Percentiles rank a stretch among this genome's conserved stretches.
phyloP scores from a whole-genome alignment of 2,329 filamentous ascomycete genomes.

The Apiospora koreana region DNA sequence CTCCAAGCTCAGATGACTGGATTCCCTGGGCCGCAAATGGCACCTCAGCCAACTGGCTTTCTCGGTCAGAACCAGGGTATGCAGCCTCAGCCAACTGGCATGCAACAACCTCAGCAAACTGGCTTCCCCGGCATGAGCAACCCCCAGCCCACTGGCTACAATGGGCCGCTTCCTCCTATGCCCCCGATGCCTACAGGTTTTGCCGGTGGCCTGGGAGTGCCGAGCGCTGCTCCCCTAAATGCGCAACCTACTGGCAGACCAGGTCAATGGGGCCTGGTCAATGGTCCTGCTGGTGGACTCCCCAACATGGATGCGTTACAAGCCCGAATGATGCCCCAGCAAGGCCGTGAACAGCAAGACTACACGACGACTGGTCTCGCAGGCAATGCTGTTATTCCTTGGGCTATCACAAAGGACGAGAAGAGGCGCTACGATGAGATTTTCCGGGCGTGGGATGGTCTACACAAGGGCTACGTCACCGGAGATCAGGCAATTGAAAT shows the following conservation, averaged over 20 bases:
- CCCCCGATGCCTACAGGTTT: slow-evolving; percentile 72
- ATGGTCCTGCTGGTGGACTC: slow-evolving; percentile 83
- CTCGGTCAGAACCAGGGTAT: slow-evolving; percentile 59
- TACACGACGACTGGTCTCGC: slow-evolving; percentile 86
- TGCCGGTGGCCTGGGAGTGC: slow-evolving; percentile 65
- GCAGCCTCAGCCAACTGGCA: slow-evolving; percentile 17
- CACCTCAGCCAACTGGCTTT: slow-evolving; percentile 55
- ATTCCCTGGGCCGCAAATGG: slow-evolving; percentile 55
- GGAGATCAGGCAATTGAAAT: slow-evolving; percentile 95
- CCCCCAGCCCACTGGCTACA: slow-evolving; percentile 77
- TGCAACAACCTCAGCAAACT: slow-evolving; percentile 59
- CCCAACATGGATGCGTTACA: slow-evolving; percentile 94
- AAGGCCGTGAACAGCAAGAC: slow-evolving; percentile 78
- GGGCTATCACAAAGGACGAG: slow-evolving; percentile 98
- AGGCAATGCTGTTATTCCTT: slow-evolving; percentile 94
- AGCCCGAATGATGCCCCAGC: slow-evolving; percentile 95
- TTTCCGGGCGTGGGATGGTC: slow-evolving; percentile 95
- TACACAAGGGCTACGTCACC: slow-evolving; percentile 88
- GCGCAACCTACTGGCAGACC: slow-evolving; percentile 92
- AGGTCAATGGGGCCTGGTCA: slow-evolving; percentile 98
- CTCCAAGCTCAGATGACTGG: slow-evolving; percentile 70
- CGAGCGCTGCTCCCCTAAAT: slow-evolving; percentile 63
- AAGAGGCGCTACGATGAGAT: slow-evolving; percentile 95
- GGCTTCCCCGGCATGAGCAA: slow-evolving; percentile 67
- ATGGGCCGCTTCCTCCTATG: slow-evolving; percentile 79